Evolutionary conservation across 2,329 filamentous ascomycete genomes (phyloP).

Genomic region (Trichoderma sp.): DNA sequence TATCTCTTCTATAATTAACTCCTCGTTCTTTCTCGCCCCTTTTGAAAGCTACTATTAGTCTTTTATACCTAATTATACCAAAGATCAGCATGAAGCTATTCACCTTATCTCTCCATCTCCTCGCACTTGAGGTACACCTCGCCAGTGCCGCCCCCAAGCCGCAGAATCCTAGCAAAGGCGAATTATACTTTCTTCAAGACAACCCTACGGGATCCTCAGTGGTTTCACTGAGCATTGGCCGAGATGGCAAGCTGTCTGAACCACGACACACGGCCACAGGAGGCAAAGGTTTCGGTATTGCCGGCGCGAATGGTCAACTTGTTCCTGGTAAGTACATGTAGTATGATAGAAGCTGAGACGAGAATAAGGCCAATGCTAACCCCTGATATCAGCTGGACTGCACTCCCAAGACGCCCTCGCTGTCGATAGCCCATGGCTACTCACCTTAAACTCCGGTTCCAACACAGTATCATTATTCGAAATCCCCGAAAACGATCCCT

Average conservation of each 20-base stretch:
- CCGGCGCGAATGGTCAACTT: not conserved
- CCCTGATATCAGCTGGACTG: not conserved
- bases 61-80: not conserved
- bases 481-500: not conserved
- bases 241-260: not conserved
- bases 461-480: not conserved
- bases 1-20: not conserved
- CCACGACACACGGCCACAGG: not conserved
- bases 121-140: not conserved
- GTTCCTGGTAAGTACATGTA: not conserved
- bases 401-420: not conserved
- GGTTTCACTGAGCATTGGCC: not conserved
- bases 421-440: not conserved
- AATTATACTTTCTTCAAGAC: not conserved
- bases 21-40: not conserved
- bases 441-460: not conserved
- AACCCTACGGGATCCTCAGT: not conserved
- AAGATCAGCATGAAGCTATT: not conserved
- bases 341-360: no score
- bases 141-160: not conserved
- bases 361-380: not conserved
- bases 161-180: not conserved
- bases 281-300: not conserved
- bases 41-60: not conserved
- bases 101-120: not conserved